Conservation (phyloP, 1,284 basidiomycete species). For the Somion occarium region DNA sequence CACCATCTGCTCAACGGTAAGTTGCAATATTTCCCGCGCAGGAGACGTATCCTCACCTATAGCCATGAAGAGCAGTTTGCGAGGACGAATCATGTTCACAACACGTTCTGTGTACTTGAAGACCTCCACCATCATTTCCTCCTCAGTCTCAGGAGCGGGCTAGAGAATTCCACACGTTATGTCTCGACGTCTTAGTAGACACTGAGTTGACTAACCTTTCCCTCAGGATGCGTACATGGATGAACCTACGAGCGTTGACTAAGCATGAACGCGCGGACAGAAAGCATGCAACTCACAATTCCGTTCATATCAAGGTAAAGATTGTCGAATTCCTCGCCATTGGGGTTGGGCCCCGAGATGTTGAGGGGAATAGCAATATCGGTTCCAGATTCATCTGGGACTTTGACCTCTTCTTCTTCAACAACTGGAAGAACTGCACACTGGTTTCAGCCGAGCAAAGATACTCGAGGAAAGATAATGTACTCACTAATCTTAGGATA, state of each 20-base stretch:
- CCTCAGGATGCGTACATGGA: slow-evolving; percentile 98
- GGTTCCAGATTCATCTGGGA: slow-evolving; percentile 65
- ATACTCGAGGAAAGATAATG: slow-evolving; percentile 5
- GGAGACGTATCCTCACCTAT: slow-evolving; percentile 66
- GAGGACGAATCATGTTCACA: slow-evolving; percentile 94
- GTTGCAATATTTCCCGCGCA: slow-evolving; percentile 3
- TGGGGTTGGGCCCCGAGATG: slow-evolving; percentile 88
- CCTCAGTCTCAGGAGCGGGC: slow-evolving; percentile 95
- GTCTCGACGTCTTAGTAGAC: slow-evolving; percentile 3
- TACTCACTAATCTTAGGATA: slow-evolving; percentile 89
- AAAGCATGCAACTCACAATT: slow-evolving; percentile 48
- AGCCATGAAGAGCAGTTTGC: slow-evolving; percentile 96
- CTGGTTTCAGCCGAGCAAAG: neutral
- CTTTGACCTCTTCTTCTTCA: slow-evolving; percentile 76
- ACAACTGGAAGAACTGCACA: slow-evolving; percentile 66
- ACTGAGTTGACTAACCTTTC: slow-evolving; percentile 53
- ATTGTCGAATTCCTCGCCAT: slow-evolving; percentile 94
- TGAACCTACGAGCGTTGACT: slow-evolving; percentile 63
- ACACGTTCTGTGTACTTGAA: slow-evolving; percentile 97
- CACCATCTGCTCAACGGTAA: slow-evolving; percentile 65
- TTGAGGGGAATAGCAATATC: slow-evolving; percentile 77
- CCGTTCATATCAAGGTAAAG: slow-evolving; percentile 95
- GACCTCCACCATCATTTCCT: slow-evolving; percentile 99
- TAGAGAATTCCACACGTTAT: slow-evolving; percentile 31
- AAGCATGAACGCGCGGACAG: slow-evolving; percentile 2